Evolutionary conservation across 1,139 yeast species (phyloP).

Genomic region (Hyphopichia burtonii): DNA sequence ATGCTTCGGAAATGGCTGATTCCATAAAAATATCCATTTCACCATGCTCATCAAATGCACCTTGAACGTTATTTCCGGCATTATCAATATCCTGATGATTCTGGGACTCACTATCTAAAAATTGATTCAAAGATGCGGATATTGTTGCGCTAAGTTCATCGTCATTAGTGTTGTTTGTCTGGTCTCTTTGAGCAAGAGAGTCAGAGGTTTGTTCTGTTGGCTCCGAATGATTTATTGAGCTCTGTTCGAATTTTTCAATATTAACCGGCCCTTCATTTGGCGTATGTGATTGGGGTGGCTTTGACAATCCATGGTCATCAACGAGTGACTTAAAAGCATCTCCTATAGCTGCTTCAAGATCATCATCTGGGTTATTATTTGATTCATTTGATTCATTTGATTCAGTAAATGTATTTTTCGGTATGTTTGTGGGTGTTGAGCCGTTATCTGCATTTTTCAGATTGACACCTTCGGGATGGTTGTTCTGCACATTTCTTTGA

Average conservation of each 20-base stretch:
- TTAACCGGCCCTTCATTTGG: no score
- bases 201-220: no score
- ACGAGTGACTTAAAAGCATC: constrained; percentile 15
- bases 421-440: no score
- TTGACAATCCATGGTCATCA: neutral
- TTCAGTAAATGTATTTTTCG: no score
- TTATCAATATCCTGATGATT: neutral
- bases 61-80: neutral
- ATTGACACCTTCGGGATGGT: no score
- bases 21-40: constrained; percentile 24
- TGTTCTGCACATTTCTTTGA: neutral
- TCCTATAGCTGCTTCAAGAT: constrained; percentile 19
- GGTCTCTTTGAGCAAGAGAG: no score
- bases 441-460: no score
- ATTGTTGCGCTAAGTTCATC: constrained; percentile 16
- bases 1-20: constrained; percentile 34
- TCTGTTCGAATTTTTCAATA: no score
- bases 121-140: constrained; percentile 15
- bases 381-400: no score
- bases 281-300: neutral
- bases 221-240: no score
- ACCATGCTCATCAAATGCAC: neutral
- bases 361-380: constrained; percentile 1
- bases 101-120: constrained; percentile 7
- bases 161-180: constrained; percentile 4